A percentile compares a stretch with the other conserved stretches of the same genome.
Conservation (phyloP, 1,284 basidiomycete genomes). For the Leccinum angustisporum region DNA sequence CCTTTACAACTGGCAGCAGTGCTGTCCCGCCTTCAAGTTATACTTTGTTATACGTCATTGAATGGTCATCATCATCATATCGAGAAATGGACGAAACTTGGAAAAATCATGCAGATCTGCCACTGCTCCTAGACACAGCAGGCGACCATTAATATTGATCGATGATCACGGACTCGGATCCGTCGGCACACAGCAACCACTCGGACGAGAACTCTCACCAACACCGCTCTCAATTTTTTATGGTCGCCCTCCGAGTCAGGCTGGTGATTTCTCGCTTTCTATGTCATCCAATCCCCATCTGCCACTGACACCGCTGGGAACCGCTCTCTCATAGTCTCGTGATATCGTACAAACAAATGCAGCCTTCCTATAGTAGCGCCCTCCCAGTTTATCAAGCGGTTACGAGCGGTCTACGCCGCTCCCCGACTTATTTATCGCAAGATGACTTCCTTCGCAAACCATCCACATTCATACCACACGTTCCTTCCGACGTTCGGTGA, state of each 20-base stretch:
- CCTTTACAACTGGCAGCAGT: constrained; percentile 79
- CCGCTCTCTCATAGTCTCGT: constrained; percentile 22
- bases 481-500: constrained; percentile 40
- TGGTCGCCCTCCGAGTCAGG: constrained; percentile 23
- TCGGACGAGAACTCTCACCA: constrained; percentile 1
- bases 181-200: no score
- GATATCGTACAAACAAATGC: constrained; percentile 23
- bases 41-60: constrained; percentile 25
- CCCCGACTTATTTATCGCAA: not conserved
- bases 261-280: constrained; percentile 29
- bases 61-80: not conserved
- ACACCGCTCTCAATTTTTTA: constrained; percentile 18
- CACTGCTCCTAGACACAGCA: not conserved
- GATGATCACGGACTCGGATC: no score
- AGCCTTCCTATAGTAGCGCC: not conserved
- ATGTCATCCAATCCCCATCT: constrained; percentile 2
- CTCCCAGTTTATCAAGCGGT: not conserved
- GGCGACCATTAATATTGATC: not conserved
- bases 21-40: constrained; percentile 55
- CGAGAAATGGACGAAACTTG: not conserved
- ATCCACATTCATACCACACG: constrained; percentile 20
- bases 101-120: not conserved
- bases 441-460: constrained; percentile 51
- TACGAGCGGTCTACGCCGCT: not conserved
- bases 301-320: constrained; percentile 21